These are phyloP conservation scores for Medicago lupulina DNA, from an alignment of 306 rosid species.

Conservation along the genomic window DNA sequence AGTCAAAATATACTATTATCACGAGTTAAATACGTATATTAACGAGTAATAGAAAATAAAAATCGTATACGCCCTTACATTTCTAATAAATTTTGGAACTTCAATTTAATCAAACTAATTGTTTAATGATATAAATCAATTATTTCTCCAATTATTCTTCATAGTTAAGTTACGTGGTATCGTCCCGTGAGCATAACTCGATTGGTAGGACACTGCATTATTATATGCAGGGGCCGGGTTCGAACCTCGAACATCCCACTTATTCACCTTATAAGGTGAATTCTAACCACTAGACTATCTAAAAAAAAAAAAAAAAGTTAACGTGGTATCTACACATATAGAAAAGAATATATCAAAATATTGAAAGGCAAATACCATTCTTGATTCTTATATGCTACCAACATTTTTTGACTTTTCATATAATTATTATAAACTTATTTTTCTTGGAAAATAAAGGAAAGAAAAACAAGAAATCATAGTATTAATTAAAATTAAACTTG, in stretches of 20 bases:
- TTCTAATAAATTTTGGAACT: not conserved
- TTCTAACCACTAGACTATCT: too few species aligned
- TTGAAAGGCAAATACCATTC: constrained; percentile 8
- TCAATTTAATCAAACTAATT: not conserved
- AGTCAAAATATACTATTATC: not conserved
- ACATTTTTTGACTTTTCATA: not conserved
- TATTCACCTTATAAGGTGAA: too few species aligned
- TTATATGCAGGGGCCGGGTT: too few species aligned
- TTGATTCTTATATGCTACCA: not conserved
- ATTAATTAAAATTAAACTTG: constrained; percentile 36
- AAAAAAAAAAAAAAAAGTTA: too few species aligned
- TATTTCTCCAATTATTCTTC: constrained; percentile 27
- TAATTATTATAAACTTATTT: not conserved
- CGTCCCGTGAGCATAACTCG: too few species aligned
- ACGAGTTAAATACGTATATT: not conserved
- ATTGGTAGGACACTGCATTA: too few species aligned
- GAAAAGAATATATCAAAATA: too few species aligned
- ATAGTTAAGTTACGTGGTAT: too few species aligned
- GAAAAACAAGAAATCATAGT: not conserved
- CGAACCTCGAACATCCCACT: too few species aligned
- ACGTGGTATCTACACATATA: constrained; percentile 14
- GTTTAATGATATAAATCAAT: not conserved
- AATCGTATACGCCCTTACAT: not conserved
- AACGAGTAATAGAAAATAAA: too few species aligned
- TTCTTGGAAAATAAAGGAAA: not conserved